Base-by-base conservation (phyloP, 495 filamentous ascomycete genomes). In the Penicillium crystallinum region DNA sequence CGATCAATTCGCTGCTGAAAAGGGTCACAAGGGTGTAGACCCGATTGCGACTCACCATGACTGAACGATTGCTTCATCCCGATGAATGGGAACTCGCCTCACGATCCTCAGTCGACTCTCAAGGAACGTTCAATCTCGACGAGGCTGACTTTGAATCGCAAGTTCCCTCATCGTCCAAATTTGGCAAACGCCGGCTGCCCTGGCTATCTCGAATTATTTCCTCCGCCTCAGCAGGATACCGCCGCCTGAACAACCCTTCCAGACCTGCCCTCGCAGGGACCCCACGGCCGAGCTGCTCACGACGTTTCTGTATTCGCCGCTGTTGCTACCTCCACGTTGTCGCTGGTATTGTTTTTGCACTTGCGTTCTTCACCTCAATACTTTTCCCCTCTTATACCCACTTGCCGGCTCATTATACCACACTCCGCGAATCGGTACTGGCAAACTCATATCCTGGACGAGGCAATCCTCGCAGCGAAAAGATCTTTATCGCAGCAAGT, bases 401-500 rank as follows among this genome's bases (percentile, higher is more conserved):
- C 14, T 75, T 63, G 4, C 78, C 76, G 15, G 58, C 73, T 17
- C 77, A 81, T 58, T 84, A 84, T 53, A 40, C 53, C 3, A 53
- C 58, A 14, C 65, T 85, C 0, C 64, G 67, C 14, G 49, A 69
- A 19, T 58, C 64, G 1, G 66, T 74, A 7, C 53, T 59, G 36
- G 62, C 65, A 35, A 72, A 61, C 18, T 65, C 69, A 10, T 37
- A 58, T 10, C 46, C 71, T 2, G 86, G 84, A 3, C 74, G 83
- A 29, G 85, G 80, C 12, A 90, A 91, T 57, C 67, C 77, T 2
- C 60, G 73, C 18, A 71, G 80, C 34, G 82, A 90, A 61, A 86
- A 83, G 53, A 74, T 91, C 14, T 91, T 88, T 63, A 87, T 92
- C 50, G 85, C 84, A 6, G 83, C 85, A 14, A 90, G 83, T 58